A percentile compares a stretch with the other conserved stretches of the same genome.
Conservation (phyloP, 306 rosid genomes). For the Parietaria judaica region DNA sequence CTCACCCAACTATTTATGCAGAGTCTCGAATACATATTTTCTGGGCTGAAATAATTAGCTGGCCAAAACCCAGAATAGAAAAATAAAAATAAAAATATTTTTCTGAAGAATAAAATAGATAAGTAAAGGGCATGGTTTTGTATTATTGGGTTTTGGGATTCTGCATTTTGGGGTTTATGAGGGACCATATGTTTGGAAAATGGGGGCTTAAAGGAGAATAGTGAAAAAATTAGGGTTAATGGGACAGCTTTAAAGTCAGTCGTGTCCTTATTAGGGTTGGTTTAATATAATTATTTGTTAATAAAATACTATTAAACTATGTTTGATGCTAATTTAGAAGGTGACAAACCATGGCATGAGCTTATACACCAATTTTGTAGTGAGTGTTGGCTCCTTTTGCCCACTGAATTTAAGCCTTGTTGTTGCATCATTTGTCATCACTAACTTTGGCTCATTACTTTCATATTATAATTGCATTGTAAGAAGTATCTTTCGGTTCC, state of each 20-base stretch:
- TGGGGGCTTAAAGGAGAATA: slow-evolving; percentile 2
- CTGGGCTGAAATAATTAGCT: slow-evolving; percentile 11
- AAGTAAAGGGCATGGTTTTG: background rate
- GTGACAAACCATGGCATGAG: background rate
- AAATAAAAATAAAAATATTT: background rate
- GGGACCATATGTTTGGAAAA: slow-evolving; percentile 20
- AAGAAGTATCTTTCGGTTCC: background rate
- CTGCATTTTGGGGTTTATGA: slow-evolving; percentile 5
- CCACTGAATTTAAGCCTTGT: slow-evolving; percentile 3
- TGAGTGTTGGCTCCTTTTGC: background rate
- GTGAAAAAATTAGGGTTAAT: background rate
- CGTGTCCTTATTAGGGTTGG: background rate
- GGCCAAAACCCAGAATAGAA: slow-evolving; percentile 11
- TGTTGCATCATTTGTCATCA: slow-evolving; percentile 7
- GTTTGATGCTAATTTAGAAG: too few relatives aligned
- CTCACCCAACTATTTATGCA: slow-evolving; percentile 6
- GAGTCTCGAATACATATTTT: background rate
- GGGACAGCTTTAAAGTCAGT: slow-evolving; percentile 8
- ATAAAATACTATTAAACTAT: too few relatives aligned
- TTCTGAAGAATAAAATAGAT: background rate
- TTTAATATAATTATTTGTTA: slow-evolving; percentile 1
- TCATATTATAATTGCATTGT: too few relatives aligned
- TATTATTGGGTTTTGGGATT: slow-evolving; percentile 7
- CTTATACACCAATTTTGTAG: background rate
- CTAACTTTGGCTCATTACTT: background rate